Evolutionary conservation across 2,329 filamentous ascomycete species (phyloP).

Genomic region (Microdochium paspali): DNA sequence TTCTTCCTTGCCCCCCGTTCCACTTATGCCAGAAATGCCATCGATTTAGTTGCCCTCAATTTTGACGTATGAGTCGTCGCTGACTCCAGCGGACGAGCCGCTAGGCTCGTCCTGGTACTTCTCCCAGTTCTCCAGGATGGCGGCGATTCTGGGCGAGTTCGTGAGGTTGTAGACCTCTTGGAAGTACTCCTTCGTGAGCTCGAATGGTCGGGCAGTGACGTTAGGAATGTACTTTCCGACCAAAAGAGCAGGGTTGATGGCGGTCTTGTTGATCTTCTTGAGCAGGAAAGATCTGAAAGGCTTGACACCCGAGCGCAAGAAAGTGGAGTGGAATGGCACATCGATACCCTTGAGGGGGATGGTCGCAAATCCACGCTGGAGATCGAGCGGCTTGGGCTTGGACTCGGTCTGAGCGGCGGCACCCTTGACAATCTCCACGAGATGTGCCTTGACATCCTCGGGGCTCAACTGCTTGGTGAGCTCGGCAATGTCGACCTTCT

Average conservation of each 20-base stretch:
- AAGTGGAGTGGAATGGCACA: constrained; percentile 98
- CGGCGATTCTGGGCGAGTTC: constrained; percentile 68
- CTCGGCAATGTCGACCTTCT: constrained; percentile 94
- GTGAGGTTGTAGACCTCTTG: constrained; percentile 96
- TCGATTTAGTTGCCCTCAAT: constrained; percentile 9
- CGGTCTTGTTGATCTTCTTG: constrained; percentile 99
- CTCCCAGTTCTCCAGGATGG: constrained; percentile 80
- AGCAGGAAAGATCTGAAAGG: constrained; percentile 96
- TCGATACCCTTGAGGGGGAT: constrained; percentile 97
- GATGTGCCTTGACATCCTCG: constrained; percentile 82
- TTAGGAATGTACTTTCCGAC: constrained; percentile 99
- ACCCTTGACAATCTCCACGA: constrained; percentile 83
- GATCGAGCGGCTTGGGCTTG: constrained; percentile 80
- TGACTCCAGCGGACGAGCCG: constrained; percentile 22
- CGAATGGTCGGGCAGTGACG: constrained; percentile 92
- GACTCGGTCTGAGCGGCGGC: constrained; percentile 78
- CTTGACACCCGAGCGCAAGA: constrained; percentile 95
- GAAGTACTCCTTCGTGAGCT: constrained; percentile 96
- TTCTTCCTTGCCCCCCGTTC: neutral
- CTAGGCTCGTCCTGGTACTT: constrained; percentile 50
- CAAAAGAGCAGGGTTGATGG: constrained; percentile 92
- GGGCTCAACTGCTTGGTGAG: constrained; percentile 79
- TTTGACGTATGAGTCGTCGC: constrained; percentile 24
- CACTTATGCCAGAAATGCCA: neutral
- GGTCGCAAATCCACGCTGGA: constrained; percentile 92